Percentiles rank a stretch among this genome's conserved stretches.
phyloP scores from a whole-genome alignment of 2,329 filamentous ascomycete genomes.

The Endoconidiophora polonica region DNA sequence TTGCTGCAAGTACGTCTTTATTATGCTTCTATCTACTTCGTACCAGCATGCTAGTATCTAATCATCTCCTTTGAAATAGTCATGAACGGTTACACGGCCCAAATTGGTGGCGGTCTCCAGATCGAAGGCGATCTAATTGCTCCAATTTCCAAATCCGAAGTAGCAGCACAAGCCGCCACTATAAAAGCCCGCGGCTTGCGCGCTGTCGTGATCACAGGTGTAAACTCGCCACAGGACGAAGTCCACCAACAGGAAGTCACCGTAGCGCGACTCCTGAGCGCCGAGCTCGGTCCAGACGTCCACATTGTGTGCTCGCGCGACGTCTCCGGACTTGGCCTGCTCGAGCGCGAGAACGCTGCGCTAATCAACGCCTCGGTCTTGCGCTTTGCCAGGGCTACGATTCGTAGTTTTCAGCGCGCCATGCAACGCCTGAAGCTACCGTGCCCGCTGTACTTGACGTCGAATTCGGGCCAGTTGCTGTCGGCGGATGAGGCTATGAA shows the following conservation, averaged over 20 bases:
- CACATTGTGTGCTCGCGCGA: conserved; percentile 19
- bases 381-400: conserved; percentile 28
- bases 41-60: not conserved
- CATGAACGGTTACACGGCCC: conserved; percentile 15
- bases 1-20: conserved; percentile 16
- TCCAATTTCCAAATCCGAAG: conserved; percentile 9
- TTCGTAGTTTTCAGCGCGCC: conserved; percentile 28
- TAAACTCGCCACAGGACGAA: conserved; percentile 42
- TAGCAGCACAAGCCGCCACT: conserved; percentile 12
- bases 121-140: conserved; percentile 16
- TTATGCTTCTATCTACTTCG: not conserved
- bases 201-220: conserved; percentile 36
- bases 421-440: conserved; percentile 25
- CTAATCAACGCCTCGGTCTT: conserved; percentile 37
- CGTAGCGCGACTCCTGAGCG: conserved; percentile 28
- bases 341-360: conserved; percentile 35
- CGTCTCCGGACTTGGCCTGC: conserved; percentile 23
- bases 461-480: conserved; percentile 28
- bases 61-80: not conserved
- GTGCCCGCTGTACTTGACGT: conserved; percentile 29
- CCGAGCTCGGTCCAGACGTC: conserved; percentile 17
- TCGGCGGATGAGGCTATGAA: conserved; percentile 15
- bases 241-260: conserved; percentile 33
- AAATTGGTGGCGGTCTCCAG: conserved; percentile 15
- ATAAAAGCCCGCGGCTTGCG: conserved; percentile 18